Evolutionary conservation across 2,329 filamentous ascomycete species (phyloP), one percentile per base, ranked within the genome.

Genomic region (Pseudopithomyces maydicus): DNA sequence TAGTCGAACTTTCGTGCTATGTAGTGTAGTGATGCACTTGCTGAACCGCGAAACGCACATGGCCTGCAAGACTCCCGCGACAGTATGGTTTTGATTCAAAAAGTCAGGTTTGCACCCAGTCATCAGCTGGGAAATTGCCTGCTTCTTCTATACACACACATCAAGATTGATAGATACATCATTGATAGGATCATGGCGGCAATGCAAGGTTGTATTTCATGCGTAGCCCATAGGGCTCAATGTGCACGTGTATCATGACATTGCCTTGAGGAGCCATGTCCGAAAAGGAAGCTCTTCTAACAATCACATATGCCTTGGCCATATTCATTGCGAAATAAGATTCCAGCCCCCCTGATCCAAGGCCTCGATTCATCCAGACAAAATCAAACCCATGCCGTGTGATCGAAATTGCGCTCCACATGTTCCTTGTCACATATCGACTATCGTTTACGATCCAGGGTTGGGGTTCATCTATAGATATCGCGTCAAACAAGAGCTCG

Each of bases 401-500:
- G 67, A 63, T 69, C 67, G 70, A 72, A 68, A 66, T 63, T 65
- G 67, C 68, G 65, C 65, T 69, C 66, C 59, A 68, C 65, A 70
- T 64, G 54, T 61, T 62, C 57, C 58, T 65, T 63, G 62, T 64
- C 56, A 61, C 53, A 45, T 56, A 54, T 60, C 50, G 53, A 54
- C 58, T 58, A 65, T 67, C 55, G 67, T 62, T 72, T 90, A 91
- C 73, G 87, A 78, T 78, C 86, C 87, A 75, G 90, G 90, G 86
- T 92, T 92, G 80, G 90, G 89, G 88, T 93, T 93, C 90, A 93
- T 93, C 90, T 90, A 66, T 56, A 17, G 54, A 32, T 32, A 29
- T 29, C 8, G 26, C 10, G 12, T 51, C 17, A 29, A 22, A 11
- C 53, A 68, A 60, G 66, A 61, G 52, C 52, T 52, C 49, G 48